phyloP scores from a whole-genome alignment of 345 rosid genomes.

The Lagerstroemia speciosa region DNA sequence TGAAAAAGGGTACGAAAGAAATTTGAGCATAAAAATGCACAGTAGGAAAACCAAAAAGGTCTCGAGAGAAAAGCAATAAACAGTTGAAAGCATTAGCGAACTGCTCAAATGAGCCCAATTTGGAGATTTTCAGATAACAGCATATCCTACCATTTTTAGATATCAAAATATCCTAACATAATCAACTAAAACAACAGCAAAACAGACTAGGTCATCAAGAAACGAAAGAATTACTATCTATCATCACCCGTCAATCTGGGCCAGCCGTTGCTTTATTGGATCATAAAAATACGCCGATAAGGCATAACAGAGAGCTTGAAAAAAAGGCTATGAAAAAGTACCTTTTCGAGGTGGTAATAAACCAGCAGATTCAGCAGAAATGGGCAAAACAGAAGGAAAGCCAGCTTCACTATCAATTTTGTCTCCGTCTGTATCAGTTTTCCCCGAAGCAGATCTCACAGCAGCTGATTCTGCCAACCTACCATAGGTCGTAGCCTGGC shows the following conservation, averaged over 20 bases:
- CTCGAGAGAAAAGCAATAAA: background rate
- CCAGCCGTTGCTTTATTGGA: background rate
- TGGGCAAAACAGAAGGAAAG: slow-evolving; percentile 47
- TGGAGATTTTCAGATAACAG: too few relatives aligned
- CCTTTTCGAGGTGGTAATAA: slow-evolving; percentile 58
- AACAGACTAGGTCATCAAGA: background rate
- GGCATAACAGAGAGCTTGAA: background rate
- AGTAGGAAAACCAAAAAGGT: background rate
- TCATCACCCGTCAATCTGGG: background rate
- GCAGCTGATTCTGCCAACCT: slow-evolving; percentile 48
- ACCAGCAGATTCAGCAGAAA: slow-evolving; percentile 84
- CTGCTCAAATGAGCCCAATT: background rate
- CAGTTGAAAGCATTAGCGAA: background rate
- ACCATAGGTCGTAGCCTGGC: slow-evolving; percentile 62
- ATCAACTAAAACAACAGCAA: too few relatives aligned
- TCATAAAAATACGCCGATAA: background rate
- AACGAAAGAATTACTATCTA: background rate
- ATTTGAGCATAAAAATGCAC: background rate
- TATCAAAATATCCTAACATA: too few relatives aligned
- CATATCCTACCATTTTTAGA: too few relatives aligned
- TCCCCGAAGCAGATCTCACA: slow-evolving; percentile 18
- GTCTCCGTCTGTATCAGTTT: slow-evolving; percentile 19
- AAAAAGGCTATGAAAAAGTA: slow-evolving; percentile 4
- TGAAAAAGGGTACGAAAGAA: background rate
- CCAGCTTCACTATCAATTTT: slow-evolving; percentile 23